phyloP scores from a whole-genome alignment of 441 rosid species.

The Pelargonium fulgidum region DNA sequence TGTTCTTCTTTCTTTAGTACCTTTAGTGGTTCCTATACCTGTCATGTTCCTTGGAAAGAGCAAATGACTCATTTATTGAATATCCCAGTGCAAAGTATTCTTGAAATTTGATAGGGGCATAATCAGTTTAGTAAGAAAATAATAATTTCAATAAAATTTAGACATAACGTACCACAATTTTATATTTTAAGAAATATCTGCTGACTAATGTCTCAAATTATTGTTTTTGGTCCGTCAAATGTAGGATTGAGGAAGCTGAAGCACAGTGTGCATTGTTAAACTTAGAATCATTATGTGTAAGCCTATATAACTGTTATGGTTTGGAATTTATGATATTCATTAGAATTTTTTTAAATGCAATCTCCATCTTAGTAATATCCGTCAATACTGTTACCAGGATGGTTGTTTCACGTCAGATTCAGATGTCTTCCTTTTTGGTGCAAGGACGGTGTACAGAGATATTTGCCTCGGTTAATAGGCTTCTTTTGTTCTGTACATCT shows the following conservation, averaged over 20 bases:
- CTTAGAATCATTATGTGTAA: constrained; percentile 77
- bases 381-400: constrained; percentile 42
- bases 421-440: constrained; percentile 89
- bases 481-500: constrained; percentile 7
- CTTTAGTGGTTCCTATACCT: no score
- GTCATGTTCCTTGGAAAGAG: no score
- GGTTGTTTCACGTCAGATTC: constrained; percentile 92
- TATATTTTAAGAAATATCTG: background rate
- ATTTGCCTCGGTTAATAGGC: constrained; percentile 63
- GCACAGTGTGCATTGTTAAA: constrained; percentile 84
- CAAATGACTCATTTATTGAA: background rate
- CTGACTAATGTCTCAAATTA: background rate
- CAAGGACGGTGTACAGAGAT: constrained; percentile 83
- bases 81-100: background rate
- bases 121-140: background rate
- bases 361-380: background rate
- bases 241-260: constrained; percentile 90
- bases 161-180: background rate
- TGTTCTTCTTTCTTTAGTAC: no score
- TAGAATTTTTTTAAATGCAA: constrained; percentile 9
- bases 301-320: background rate
- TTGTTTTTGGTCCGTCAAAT: constrained; percentile 15
- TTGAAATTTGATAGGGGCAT: background rate
- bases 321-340: background rate
- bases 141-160: background rate